A percentile compares a stretch with the other conserved stretches of the same genome.
phyloP scores from a whole-genome alignment of 2,329 filamentous ascomycete species.

The Anthostomella pinea region DNA sequence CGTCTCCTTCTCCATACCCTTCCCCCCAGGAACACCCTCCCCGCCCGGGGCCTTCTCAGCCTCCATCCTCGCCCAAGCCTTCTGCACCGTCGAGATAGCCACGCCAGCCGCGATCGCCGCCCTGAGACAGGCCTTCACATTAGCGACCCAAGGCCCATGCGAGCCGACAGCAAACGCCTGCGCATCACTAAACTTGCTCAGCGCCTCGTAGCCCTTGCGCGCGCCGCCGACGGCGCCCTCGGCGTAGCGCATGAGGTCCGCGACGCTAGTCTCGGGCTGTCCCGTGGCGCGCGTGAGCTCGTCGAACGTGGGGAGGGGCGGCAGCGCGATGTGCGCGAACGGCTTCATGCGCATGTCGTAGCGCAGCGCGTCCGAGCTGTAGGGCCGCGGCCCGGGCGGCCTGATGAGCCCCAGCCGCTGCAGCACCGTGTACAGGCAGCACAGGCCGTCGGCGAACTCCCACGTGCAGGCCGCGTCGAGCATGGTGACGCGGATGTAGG shows the following conservation, averaged over 20 bases:
- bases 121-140: slow-evolving; percentile 59
- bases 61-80: slow-evolving; percentile 35
- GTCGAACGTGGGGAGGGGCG: slow-evolving; percentile 63
- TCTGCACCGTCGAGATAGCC: slow-evolving; percentile 58
- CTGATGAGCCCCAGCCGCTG: slow-evolving; percentile 55
- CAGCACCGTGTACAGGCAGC: slow-evolving; percentile 65
- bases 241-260: slow-evolving; percentile 44
- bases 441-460: slow-evolving; percentile 54
- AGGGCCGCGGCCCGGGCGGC: slow-evolving; percentile 55
- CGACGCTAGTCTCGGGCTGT: slow-evolving; percentile 38
- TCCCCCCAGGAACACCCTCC: slow-evolving; percentile 5
- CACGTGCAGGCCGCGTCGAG: slow-evolving; percentile 63
- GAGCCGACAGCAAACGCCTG: slow-evolving; percentile 56
- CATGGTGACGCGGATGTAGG: slow-evolving; percentile 58
- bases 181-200: slow-evolving; percentile 49
- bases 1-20: slow-evolving; percentile 11
- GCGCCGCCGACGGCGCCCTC: slow-evolving; percentile 45
- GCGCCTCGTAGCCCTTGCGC: slow-evolving; percentile 54
- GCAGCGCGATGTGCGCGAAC: slow-evolving; percentile 66
- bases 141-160: slow-evolving; percentile 60
- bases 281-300: slow-evolving; percentile 50
- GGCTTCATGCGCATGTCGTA: slow-evolving; percentile 87
- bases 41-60: too few species aligned
- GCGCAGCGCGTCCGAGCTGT: slow-evolving; percentile 64
- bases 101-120: slow-evolving; percentile 70